Percentiles rank a stretch among this genome's conserved stretches.
Evolutionary conservation across 2,329 filamentous ascomycete genomes (phyloP).

Genomic region (Aspergillus alliaceus): DNA sequence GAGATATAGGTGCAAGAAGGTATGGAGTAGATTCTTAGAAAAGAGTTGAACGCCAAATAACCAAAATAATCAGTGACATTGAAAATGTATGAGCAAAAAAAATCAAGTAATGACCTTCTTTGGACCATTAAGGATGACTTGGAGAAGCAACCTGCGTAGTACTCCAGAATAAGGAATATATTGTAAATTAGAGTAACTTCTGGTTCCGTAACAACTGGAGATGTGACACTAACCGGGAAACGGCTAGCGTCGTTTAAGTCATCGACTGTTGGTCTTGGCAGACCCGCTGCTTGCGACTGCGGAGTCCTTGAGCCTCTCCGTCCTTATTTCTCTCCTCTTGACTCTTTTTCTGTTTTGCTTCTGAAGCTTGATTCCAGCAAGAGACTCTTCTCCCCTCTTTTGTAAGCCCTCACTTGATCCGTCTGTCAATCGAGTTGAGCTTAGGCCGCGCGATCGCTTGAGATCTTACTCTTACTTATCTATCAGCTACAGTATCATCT

Average conservation of each 20-base stretch:
- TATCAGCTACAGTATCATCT: not conserved
- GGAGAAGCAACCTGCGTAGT: no score
- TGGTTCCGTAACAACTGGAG: not conserved
- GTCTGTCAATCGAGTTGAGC: not conserved
- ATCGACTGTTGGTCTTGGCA: slow-evolving; percentile 27
- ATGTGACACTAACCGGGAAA: not conserved
- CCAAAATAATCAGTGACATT: no score
- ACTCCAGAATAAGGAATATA: no score
- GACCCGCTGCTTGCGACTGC: slow-evolving; percentile 36
- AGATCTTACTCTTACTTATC: not conserved
- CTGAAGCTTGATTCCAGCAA: not conserved
- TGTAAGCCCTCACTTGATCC: not conserved
- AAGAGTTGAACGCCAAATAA: no score
- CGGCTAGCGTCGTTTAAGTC: slow-evolving; percentile 24
- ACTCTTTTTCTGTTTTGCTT: not conserved
- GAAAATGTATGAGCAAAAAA: no score
- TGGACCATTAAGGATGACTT: no score
- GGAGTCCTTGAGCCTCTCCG: slow-evolving; percentile 17
- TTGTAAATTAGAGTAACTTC: not conserved
- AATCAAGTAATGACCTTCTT: no score
- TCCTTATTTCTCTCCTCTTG: slow-evolving; percentile 15
- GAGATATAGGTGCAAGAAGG: no score
- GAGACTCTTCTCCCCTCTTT: not conserved
- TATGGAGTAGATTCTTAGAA: no score
- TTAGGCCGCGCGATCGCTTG: slow-evolving; percentile 6